Evolutionary conservation across 2,329 filamentous ascomycete genomes (phyloP).

Genomic region (Claviceps sp.): DNA sequence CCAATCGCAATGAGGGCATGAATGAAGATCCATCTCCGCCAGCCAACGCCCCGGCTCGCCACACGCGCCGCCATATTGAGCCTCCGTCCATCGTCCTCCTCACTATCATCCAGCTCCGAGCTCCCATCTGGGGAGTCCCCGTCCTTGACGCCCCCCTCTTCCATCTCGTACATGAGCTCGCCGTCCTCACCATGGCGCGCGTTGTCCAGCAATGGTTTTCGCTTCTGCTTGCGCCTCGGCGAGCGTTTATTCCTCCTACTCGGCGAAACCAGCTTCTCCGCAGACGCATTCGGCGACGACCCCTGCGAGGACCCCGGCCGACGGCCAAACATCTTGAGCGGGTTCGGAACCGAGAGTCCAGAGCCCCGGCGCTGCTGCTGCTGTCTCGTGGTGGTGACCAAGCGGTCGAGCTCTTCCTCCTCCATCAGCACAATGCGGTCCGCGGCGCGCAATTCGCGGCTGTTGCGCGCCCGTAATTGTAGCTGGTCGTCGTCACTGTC

Average conservation of each 20-base stretch:
- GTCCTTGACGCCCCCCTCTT: conserved; percentile 60
- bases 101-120: conserved; percentile 47
- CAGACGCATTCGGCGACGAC: conserved; percentile 27
- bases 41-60: conserved; percentile 36
- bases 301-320: conserved; percentile 22
- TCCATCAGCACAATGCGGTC: conserved; percentile 60
- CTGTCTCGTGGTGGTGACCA: conserved; percentile 40
- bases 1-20: conserved; percentile 37
- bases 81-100: conserved; percentile 40
- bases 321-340: conserved; percentile 30
- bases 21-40: conserved; percentile 40
- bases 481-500: conserved; percentile 66
- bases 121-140: conserved; percentile 50
- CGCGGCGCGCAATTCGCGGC: conserved; percentile 54
- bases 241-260: conserved; percentile 36
- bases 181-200: conserved; percentile 54
- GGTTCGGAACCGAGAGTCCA: conserved; percentile 35
- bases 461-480: conserved; percentile 50
- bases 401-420: conserved; percentile 55
- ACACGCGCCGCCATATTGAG: conserved; percentile 34
- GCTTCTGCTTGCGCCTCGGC: conserved; percentile 38
- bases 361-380: conserved; percentile 36
- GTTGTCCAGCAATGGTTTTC: conserved; percentile 36
- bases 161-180: conserved; percentile 80
- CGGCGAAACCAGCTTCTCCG: conserved; percentile 31